phyloP scores from a whole-genome alignment of 2,329 filamentous ascomycete genomes.

The Aureobasidium sp. region DNA sequence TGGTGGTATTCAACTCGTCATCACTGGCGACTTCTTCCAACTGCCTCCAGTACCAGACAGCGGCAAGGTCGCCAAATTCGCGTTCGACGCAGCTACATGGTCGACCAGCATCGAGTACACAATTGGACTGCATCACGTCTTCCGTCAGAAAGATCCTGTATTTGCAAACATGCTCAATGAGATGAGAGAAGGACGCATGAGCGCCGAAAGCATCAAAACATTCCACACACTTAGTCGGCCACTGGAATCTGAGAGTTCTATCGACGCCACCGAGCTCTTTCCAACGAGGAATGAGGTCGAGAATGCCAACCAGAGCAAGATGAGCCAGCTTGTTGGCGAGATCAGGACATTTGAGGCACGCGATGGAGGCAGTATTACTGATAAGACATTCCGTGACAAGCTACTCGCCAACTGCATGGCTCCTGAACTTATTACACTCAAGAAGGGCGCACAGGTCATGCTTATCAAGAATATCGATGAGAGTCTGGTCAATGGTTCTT shows the following conservation, averaged over 20 bases:
- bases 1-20: slow-evolving; percentile 90
- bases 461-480: slow-evolving; percentile 99
- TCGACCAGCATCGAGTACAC: slow-evolving; percentile 89
- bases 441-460: slow-evolving; percentile 95
- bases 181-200: slow-evolving; percentile 84
- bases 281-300: slow-evolving; percentile 89
- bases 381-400: slow-evolving; percentile 64
- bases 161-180: slow-evolving; percentile 97
- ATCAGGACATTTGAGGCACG: slow-evolving; percentile 61
- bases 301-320: slow-evolving; percentile 67
- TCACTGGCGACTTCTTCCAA: slow-evolving; percentile 98
- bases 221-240: slow-evolving; percentile 70
- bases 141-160: slow-evolving; percentile 83
- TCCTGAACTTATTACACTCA: slow-evolving; percentile 69
- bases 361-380: slow-evolving; percentile 63
- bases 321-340: slow-evolving; percentile 64
- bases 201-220: slow-evolving; percentile 63
- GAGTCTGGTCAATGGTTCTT: slow-evolving; percentile 83
- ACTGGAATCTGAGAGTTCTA: slow-evolving; percentile 58
- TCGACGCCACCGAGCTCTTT: slow-evolving; percentile 86
- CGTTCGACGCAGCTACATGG: slow-evolving; percentile 91
- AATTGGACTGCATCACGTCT: slow-evolving; percentile 89
- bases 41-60: slow-evolving; percentile 84
- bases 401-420: slow-evolving; percentile 90
- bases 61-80: slow-evolving; percentile 71